Conservation (phyloP, 495 filamentous ascomycete species). For the Penicillium flavigenum region DNA sequence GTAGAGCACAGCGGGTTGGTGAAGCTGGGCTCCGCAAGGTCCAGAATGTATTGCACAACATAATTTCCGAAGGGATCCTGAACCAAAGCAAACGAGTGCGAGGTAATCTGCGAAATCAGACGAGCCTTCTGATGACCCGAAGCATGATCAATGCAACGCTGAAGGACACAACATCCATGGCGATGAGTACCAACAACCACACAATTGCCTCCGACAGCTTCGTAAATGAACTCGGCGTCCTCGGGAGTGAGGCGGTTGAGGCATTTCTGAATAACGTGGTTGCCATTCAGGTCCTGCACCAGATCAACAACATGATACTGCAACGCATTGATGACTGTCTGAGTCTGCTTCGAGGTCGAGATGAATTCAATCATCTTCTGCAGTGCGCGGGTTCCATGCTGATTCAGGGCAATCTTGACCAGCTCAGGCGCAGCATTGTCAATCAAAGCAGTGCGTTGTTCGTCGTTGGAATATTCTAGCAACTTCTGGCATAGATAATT, state of each 20-base stretch:
- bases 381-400: slow-evolving; percentile 91
- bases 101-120: slow-evolving; percentile 81
- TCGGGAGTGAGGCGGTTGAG: slow-evolving; percentile 81
- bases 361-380: slow-evolving; percentile 99
- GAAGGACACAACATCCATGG: slow-evolving; percentile 96
- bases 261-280: slow-evolving; percentile 98
- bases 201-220: slow-evolving; percentile 82
- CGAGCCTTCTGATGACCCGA: slow-evolving; percentile 83
- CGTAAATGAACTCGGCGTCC: slow-evolving; percentile 94
- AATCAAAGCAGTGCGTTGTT: slow-evolving; percentile 89
- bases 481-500: slow-evolving; percentile 98
- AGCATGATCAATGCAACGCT: slow-evolving; percentile 97
- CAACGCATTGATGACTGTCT: slow-evolving; percentile 78
- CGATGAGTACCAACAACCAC: slow-evolving; percentile 93
- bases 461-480: slow-evolving; percentile 86
- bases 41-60: slow-evolving; percentile 96
- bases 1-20: slow-evolving; percentile 78
- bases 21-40: slow-evolving; percentile 78
- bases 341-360: slow-evolving; percentile 71
- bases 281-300: slow-evolving; percentile 96
- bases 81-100: slow-evolving; percentile 76
- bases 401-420: slow-evolving; percentile 89
- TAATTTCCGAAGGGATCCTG: slow-evolving; percentile 99
- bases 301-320: slow-evolving; percentile 78
- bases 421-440: slow-evolving; percentile 82